Evolutionary conservation across 192 early-diverging fungal genomes (phyloP), one percentile per base, ranked within the genome.

Genomic region (Entomortierella parvispora): DNA sequence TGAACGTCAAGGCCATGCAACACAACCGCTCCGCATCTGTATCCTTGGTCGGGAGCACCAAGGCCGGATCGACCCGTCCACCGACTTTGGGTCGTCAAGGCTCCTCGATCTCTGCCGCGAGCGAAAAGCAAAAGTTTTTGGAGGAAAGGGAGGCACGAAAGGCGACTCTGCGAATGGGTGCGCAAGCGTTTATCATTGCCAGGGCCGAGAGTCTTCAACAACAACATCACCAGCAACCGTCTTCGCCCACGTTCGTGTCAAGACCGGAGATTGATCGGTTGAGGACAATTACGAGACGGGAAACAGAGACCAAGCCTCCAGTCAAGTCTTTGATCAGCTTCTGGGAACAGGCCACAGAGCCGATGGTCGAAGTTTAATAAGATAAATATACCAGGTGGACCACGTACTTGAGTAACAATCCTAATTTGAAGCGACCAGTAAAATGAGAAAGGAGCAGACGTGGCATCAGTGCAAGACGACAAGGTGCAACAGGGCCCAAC

Each of bases 241-340:
- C 51, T 23, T 43, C 45, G 10, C 62, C 61, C 1, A 43, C 26
- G 11, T 65, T 54, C 25, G 57, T 65, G 3, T 67, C 72, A 5
- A 37, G 72, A 22, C 72, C 72, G 0, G 67, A 64, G 34, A 77
- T 77, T 60, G 72, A 77, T 37, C 72, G 72, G 20, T 59, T 77
- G 52, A 65, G 72, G 37, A 68, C 58, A 17, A 77, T 62, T 8
- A 77, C 72, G 1, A 61, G 55, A 10, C 40, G 60, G 9, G 72
- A 77, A 1, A 28, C 53, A 20, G 52, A 44, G 17, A 54, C 43
- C 0, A 77, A 77, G 37, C 72, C 72, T 2, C 65, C 72, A 18
- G 65, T 77, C 28, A 77, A 63, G 65, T 63, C 59, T 3, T 40
- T 77, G 58, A 77, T 77, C 31, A 77, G 40, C 55, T 77, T 77